A percentile compares a stretch with the other conserved stretches of the same genome.
Evolutionary conservation across 129 eudicot genomes (phyloP).

Genomic region (Calendula officinalis): DNA sequence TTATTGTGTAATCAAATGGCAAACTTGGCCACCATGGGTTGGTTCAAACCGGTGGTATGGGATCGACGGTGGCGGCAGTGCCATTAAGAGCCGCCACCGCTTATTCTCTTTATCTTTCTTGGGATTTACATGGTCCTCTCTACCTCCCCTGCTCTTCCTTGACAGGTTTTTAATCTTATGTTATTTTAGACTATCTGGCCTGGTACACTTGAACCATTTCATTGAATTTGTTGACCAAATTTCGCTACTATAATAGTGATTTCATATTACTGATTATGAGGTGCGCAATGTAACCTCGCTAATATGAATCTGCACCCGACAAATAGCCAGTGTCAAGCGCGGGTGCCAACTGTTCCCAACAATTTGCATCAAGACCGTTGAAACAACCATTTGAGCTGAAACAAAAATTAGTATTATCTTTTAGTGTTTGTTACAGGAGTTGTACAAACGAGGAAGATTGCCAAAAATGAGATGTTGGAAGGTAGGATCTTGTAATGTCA

Average conservation of each 20-base stretch:
- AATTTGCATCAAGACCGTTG: too few relatives aligned
- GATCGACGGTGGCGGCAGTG: slow-evolving; percentile 46
- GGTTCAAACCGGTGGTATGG: slow-evolving; percentile 26
- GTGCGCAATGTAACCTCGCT: neutral
- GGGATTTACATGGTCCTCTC: slow-evolving; percentile 82
- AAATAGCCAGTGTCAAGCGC: too few relatives aligned
- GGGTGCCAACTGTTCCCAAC: too few relatives aligned
- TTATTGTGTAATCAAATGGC: slow-evolving; percentile 29
- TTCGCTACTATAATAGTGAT: neutral
- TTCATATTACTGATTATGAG: neutral
- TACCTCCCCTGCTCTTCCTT: slow-evolving; percentile 39
- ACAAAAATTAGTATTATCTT: neutral
- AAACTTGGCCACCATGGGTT: slow-evolving; percentile 33
- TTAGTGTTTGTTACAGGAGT: slow-evolving; percentile 44
- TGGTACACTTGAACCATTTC: slow-evolving; percentile 36
- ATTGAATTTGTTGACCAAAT: neutral
- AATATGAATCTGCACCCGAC: too few relatives aligned
- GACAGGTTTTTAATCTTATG: slow-evolving; percentile 29
- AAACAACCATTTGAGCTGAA: neutral
- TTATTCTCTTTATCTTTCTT: slow-evolving; percentile 52
- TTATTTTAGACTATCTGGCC: slow-evolving; percentile 40
- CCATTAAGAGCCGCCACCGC: slow-evolving; percentile 65
- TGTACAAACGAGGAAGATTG: slow-evolving; percentile 54
- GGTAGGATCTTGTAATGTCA: slow-evolving; percentile 51
- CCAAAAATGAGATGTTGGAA: slow-evolving; percentile 78